Percentiles rank a stretch among this genome's conserved stretches.
Evolutionary conservation across 1,284 basidiomycete species (phyloP).

Genomic region (Trichosporon faecale): DNA sequence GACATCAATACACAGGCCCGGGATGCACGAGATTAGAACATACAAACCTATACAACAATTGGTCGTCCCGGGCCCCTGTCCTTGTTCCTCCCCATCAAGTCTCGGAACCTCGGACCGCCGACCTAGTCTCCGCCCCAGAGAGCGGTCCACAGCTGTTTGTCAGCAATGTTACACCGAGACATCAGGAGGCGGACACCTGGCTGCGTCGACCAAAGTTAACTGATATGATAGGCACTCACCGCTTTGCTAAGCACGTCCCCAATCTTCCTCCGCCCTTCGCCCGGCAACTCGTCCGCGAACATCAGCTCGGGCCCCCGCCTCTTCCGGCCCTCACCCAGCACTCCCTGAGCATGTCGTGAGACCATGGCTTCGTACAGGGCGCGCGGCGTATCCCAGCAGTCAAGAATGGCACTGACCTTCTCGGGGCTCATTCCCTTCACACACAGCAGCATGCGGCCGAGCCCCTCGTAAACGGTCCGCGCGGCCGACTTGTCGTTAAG

Average conservation of each 20-base stretch:
- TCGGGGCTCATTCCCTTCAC: slow-evolving; percentile 57
- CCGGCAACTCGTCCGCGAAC: slow-evolving; percentile 48
- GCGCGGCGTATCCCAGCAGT: slow-evolving; percentile 55
- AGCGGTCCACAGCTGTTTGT: slow-evolving; percentile 14
- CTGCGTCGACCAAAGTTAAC: no score
- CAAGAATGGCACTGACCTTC: slow-evolving; percentile 54
- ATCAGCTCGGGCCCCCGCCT: slow-evolving; percentile 30
- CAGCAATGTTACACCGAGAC: slow-evolving; percentile 8
- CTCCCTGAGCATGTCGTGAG: slow-evolving; percentile 18
- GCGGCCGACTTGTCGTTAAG: slow-evolving; percentile 56
- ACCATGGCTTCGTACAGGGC: slow-evolving; percentile 51
- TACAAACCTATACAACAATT: neutral
- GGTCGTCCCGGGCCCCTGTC: no score
- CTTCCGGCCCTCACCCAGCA: slow-evolving; percentile 24
- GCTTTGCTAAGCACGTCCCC: slow-evolving; percentile 52
- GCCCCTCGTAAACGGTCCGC: slow-evolving; percentile 54
- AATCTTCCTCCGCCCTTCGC: slow-evolving; percentile 51
- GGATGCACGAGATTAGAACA: neutral
- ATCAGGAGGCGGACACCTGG: neutral
- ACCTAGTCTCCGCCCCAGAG: slow-evolving; percentile 15
- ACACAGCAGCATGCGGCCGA: slow-evolving; percentile 57
- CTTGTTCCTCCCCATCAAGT: neutral
- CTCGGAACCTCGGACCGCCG: neutral
- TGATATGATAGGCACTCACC: slow-evolving; percentile 34
- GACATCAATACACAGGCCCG: neutral